Evolutionary conservation across 768 basidiomycete species (phyloP).

Genomic region (Ramaria rubella): DNA sequence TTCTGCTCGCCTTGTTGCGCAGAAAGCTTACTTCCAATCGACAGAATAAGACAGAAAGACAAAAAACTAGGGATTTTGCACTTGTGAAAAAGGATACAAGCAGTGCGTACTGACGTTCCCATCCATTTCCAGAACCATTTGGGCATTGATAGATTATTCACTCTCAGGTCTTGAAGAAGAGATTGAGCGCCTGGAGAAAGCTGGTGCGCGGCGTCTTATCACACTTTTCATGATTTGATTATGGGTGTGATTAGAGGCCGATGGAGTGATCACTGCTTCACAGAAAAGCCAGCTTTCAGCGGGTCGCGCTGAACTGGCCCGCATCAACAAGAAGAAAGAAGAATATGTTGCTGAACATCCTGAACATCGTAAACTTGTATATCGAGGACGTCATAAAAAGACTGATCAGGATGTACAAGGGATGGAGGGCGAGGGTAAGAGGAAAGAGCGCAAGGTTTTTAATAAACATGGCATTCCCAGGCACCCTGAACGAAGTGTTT

Average conservation of each 20-base stretch:
- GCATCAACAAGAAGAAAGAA: constrained; percentile 80
- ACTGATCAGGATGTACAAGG: constrained; percentile 33
- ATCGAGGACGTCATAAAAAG: constrained; percentile 27
- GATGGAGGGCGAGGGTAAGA: constrained; percentile 32
- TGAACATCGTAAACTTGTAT: constrained; percentile 83
- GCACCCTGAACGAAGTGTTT: constrained; percentile 88
- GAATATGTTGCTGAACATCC: constrained; percentile 92
- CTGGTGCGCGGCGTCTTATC: background rate
- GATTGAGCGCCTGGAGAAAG: constrained; percentile 11
- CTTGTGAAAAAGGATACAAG: constrained; percentile 91
- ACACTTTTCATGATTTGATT: constrained; percentile 58
- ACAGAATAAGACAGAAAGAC: constrained; percentile 88
- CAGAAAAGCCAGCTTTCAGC: constrained; percentile 63
- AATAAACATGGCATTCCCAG: constrained; percentile 78
- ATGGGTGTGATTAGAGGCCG: constrained; percentile 42
- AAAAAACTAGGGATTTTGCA: constrained; percentile 80
- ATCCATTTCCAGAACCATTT: no score
- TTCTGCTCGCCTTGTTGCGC: constrained; percentile 18
- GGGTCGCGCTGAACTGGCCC: constrained; percentile 71
- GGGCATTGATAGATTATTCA: no score
- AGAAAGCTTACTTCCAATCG: constrained; percentile 29
- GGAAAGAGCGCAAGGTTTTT: constrained; percentile 61
- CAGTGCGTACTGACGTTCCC: constrained; percentile 45
- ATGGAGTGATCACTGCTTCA: constrained; percentile 27
- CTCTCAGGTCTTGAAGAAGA: constrained; percentile 6